Evolutionary conservation across 1,284 basidiomycete genomes (phyloP), one percentile per base, ranked within the genome.

Genomic region (Melampsora americana): DNA sequence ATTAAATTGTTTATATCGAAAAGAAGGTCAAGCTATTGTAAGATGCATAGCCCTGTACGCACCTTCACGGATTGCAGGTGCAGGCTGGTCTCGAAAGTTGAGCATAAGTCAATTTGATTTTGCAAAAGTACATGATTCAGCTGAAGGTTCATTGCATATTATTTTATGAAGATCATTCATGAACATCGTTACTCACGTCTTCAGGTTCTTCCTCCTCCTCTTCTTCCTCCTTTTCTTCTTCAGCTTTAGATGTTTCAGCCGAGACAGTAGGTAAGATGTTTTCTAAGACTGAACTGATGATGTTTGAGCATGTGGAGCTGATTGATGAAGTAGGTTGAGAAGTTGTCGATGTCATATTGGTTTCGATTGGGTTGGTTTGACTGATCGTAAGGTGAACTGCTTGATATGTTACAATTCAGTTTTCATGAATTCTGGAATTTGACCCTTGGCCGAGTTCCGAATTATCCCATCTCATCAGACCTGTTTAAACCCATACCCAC

Each of bases 61-160:
- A 76, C 73, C 73, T 11, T 76, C 73, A 11, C 66, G 53, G 46
- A 76, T 76, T 16, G 56, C 66, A 30, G 73, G 73, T 14, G 73
- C 66, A 18, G 73, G 73, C 73, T 75, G 16, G 20, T 50, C 5
- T 39, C 23, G 14, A 50, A 35, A 66, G 39, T 23, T 35, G 35
- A 35, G 35, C 9, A 35, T 35, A 9, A 35, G 35, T 35, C 35
- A 9, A 35, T 3, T 35, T 35, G 3, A 9, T 35, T 35, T 35
- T 35, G 35, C 9, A 20, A 59, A 66, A 35, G 26, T 5, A 32
- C 23, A 18, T 20, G 50, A 23, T 23, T 53, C 50, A 53, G 16
- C 18, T 53, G 11, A 48, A 48, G 20, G 11, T 48, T 48, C 46
- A 48, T 11, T 48, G 20, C 5, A 53, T 18, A 23, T 53, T 23